These are phyloP conservation scores for Scheffersomyces quercinus DNA, from an alignment of 1,139 yeast genomes.

Conservation along the genomic window DNA sequence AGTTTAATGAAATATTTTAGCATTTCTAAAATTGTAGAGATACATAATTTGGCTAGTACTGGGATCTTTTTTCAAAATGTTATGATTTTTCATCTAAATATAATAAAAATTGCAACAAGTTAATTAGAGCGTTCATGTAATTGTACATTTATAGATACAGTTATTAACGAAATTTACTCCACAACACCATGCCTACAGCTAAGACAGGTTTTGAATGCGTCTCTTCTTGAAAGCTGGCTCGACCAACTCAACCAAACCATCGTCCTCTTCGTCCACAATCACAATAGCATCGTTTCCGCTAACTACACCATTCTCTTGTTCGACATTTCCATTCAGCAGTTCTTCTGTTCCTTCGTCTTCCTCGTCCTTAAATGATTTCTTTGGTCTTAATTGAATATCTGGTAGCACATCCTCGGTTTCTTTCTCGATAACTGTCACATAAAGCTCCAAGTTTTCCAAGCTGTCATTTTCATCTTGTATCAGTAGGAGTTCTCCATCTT, in stretches of 20 bases:
- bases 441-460: conserved; percentile 69
- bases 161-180: too few relatives aligned
- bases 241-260: conserved; percentile 9
- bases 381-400: conserved; percentile 21
- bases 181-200: too few relatives aligned
- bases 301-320: conserved; percentile 2
- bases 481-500: conserved; percentile 59
- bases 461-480: conserved; percentile 79
- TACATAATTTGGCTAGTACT: too few relatives aligned
- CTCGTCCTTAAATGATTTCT: conserved; percentile 6
- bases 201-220: not conserved
- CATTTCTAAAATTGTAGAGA: too few relatives aligned
- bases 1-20: too few relatives aligned
- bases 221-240: conserved; percentile 15
- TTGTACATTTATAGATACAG: too few relatives aligned
- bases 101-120: too few relatives aligned
- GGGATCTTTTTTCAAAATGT: too few relatives aligned
- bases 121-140: too few relatives aligned
- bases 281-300: conserved; percentile 6
- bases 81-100: too few relatives aligned
- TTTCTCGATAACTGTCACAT: conserved; percentile 34
- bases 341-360: conserved; percentile 8
- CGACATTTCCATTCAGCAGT: conserved; percentile 4
- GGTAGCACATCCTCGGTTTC: conserved; percentile 20
- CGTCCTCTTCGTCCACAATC: conserved; percentile 13